phyloP scores from a whole-genome alignment of 2,329 filamentous ascomycete genomes.

The Knufia petricola region DNA sequence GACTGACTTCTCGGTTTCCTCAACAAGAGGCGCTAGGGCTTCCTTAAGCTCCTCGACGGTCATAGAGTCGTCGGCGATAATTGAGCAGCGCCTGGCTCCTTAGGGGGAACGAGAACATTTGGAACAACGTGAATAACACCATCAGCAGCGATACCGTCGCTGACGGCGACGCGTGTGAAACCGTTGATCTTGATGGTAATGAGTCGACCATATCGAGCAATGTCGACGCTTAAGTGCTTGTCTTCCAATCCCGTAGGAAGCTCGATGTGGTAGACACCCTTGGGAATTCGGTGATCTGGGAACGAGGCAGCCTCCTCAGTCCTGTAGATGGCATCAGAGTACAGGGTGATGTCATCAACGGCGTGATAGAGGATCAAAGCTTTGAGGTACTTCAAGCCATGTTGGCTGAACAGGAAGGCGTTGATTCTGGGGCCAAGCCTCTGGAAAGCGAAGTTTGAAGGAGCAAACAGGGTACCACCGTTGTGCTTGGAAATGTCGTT shows the following conservation, averaged over 20 bases:
- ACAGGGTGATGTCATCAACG: conserved; percentile 63
- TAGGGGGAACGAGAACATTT: conserved; percentile 67
- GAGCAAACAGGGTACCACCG: conserved; percentile 72
- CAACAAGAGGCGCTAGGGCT: conserved; percentile 41
- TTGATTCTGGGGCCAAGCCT: conserved; percentile 64
- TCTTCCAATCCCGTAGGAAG: conserved; percentile 62
- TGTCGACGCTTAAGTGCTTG: conserved; percentile 60
- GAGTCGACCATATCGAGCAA: conserved; percentile 58
- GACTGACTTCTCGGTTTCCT: conserved; percentile 14
- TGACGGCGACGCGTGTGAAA: conserved; percentile 52
- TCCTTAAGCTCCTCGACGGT: conserved; percentile 52
- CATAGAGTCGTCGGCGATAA: conserved; percentile 38
- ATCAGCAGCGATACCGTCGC: conserved; percentile 65
- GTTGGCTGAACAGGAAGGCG: conserved; percentile 73
- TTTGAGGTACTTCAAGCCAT: conserved; percentile 64
- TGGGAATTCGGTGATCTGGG: conserved; percentile 25
- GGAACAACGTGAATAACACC: conserved; percentile 73
- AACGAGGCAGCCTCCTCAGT: conserved; percentile 21
- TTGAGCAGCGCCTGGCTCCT: conserved; percentile 36
- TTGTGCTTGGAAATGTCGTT: conserved; percentile 45
- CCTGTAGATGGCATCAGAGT: conserved; percentile 72
- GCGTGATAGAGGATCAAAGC: conserved; percentile 73
- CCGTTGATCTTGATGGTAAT: conserved; percentile 68
- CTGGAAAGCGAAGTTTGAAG: conserved; percentile 69
- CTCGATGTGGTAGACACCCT: conserved; percentile 49